Percentiles rank a stretch among this genome's conserved stretches.
Evolutionary conservation across 2,329 filamentous ascomycete species (phyloP).

Genomic region (Ilyonectria mors-panacis): DNA sequence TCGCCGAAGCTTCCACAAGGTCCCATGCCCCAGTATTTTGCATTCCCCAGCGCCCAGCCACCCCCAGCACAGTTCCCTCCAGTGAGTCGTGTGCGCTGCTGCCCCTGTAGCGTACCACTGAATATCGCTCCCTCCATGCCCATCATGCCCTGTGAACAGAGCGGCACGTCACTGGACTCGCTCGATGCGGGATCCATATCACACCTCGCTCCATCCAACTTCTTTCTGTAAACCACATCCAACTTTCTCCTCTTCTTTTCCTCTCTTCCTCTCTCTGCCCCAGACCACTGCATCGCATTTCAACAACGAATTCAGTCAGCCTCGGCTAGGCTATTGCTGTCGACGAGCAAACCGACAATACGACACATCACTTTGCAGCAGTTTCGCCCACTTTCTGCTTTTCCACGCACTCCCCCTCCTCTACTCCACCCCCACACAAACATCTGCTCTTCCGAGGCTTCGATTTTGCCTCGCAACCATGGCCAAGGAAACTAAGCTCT

Average conservation of each 20-base stretch:
- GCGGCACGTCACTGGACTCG: slow-evolving; percentile 43
- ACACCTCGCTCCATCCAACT: slow-evolving; percentile 40
- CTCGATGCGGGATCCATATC: slow-evolving; percentile 42
- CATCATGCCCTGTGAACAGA: slow-evolving; percentile 29
- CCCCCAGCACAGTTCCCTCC: slow-evolving; percentile 30
- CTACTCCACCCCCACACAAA: slow-evolving; percentile 15
- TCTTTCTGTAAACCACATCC: slow-evolving; percentile 42
- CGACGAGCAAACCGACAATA: slow-evolving; percentile 11
- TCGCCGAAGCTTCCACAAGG: slow-evolving; percentile 53
- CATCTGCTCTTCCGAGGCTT: slow-evolving; percentile 19
- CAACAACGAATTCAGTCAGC: slow-evolving; percentile 22
- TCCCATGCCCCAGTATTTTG: slow-evolving; percentile 48
- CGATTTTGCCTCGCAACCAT: slow-evolving; percentile 66
- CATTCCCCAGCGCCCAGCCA: slow-evolving; percentile 2
- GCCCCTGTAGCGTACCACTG: slow-evolving; percentile 36
- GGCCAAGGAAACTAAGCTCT: slow-evolving; percentile 96
- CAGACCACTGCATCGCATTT: slow-evolving; percentile 11
- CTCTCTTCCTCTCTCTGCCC: slow-evolving; percentile 14
- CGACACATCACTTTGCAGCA: slow-evolving; percentile 6
- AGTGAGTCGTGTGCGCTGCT: slow-evolving; percentile 28
- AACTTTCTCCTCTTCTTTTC: slow-evolving; percentile 32
- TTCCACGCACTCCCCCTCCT: slow-evolving; percentile 13
- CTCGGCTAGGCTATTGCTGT: slow-evolving; percentile 14
- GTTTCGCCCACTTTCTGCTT: slow-evolving; percentile 5
- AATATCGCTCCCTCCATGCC: slow-evolving; percentile 31